Evolutionary conservation across 331 rosid genomes (phyloP), one percentile per base, ranked within the genome.

Genomic region (Ulmus americana): DNA sequence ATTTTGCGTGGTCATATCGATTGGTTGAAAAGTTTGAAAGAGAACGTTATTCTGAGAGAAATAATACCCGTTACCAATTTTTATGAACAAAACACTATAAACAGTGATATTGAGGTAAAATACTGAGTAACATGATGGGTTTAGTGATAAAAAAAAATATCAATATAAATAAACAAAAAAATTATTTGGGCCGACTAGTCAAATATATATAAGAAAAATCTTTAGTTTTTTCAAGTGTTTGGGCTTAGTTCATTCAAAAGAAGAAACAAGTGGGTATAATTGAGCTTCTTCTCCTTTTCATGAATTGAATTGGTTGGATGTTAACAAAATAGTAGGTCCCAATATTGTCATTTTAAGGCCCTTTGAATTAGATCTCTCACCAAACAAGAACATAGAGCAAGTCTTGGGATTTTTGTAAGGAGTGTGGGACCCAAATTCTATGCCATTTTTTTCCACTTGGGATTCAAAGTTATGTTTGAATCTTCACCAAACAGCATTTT

Each of bases 211-310:
- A 39, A 44, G 38, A 7, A n/a, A 55, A 71, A 55, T 51, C 48
- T 28, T 44, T 43, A 15, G 50, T 73, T 42, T 47, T 28, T 40
- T 15, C 7, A 55, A 49, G 15, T 48, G 9, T 66, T 41, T 66
- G 35, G 20, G 73, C 55, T 45, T 20, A 59, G 49, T 15, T 20
- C 60, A 40, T 3, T 6, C 47, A 11, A 28, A 28, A 2, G 16
- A 49, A 50, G 55, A 52, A 70, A 70, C 59, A 7, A 59, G 74
- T 63, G 82, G 80, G 79, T 55, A n/a, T 39, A 76, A 70, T 67
- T 70, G 13, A 53, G 55, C 70, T 74, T 47, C 68, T 64, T 6
- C 76, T 70, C 80, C 68, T 61, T 70, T 64, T 74, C 85, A 59
- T 70, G 78, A 59, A 77, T 70, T 66, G 60, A 77, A 55, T 58